Conservation (phyloP, 2,329 filamentous ascomycete species). For the Exophiala calicioides region DNA sequence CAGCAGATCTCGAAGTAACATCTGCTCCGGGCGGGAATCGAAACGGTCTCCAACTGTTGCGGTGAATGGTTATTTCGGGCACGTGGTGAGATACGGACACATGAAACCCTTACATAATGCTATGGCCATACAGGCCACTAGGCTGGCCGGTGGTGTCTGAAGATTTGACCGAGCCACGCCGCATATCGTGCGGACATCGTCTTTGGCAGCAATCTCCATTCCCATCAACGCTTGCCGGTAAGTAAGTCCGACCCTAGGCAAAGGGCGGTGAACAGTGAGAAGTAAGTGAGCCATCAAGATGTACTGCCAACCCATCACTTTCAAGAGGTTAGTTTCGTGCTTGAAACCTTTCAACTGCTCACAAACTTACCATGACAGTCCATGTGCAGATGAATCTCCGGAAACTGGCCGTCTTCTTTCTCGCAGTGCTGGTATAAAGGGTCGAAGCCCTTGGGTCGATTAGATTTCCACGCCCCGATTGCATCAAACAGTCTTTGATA, state of each 20-base stretch:
- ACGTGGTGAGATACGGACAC: not conserved
- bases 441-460: conserved; percentile 2
- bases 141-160: conserved; percentile 5
- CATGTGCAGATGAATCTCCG: conserved; percentile 7
- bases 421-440: conserved; percentile 1
- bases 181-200: conserved; percentile 7
- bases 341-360: not conserved
- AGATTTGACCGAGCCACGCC: conserved; percentile 8
- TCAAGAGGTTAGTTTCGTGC: not conserved
- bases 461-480: conserved; percentile 3
- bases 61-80: too few species aligned
- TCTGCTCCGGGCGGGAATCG: conserved; percentile 2
- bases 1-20: conserved; percentile 3
- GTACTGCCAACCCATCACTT: conserved; percentile 18
- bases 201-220: conserved; percentile 1
- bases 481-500: conserved; percentile 3
- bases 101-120: conserved; percentile 4
- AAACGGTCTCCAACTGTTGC: conserved; percentile 6
- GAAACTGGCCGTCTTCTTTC: not conserved
- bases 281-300: conserved; percentile 11
- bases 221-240: not conserved
- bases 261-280: conserved; percentile 7
- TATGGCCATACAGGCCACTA: conserved; percentile 10
- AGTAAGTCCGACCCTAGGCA: conserved; percentile 7
- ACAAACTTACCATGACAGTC: conserved; percentile 10